phyloP scores from a whole-genome alignment of 1,139 yeast species.

The Candida tropicalis region DNA sequence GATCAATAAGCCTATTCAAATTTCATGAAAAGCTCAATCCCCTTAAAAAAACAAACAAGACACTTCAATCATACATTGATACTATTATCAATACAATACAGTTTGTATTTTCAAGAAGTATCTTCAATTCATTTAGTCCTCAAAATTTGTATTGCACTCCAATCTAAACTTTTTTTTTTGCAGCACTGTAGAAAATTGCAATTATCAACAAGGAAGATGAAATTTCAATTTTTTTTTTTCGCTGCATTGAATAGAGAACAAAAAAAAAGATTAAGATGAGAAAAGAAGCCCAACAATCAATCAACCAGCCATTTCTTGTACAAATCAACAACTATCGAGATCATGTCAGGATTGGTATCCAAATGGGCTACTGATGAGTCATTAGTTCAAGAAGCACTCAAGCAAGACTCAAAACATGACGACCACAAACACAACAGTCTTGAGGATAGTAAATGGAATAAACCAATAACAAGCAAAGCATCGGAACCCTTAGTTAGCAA shows the following conservation, averaged over 20 bases:
- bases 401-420: constrained; percentile 22
- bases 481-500: constrained; percentile 15
- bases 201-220: too few species aligned
- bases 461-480: constrained; percentile 17
- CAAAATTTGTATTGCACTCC: too few species aligned
- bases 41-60: too few species aligned
- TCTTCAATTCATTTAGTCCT: too few species aligned
- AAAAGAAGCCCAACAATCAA: too few species aligned
- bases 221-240: background rate
- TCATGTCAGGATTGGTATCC: constrained; percentile 38
- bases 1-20: too few species aligned
- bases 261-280: background rate
- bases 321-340: background rate
- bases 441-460: constrained; percentile 16
- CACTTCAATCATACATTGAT: too few species aligned
- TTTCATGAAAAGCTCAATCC: too few species aligned
- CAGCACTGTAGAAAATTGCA: background rate
- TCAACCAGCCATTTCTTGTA: background rate
- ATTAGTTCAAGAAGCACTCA: constrained; percentile 26
- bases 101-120: too few species aligned
- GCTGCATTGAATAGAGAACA: background rate
- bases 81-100: too few species aligned
- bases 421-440: background rate
- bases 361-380: constrained; percentile 41
- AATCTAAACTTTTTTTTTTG: background rate